Base-by-base conservation (phyloP, 2,329 filamentous ascomycete species). In the Pseudopyrenochaeta lycopersici region DNA sequence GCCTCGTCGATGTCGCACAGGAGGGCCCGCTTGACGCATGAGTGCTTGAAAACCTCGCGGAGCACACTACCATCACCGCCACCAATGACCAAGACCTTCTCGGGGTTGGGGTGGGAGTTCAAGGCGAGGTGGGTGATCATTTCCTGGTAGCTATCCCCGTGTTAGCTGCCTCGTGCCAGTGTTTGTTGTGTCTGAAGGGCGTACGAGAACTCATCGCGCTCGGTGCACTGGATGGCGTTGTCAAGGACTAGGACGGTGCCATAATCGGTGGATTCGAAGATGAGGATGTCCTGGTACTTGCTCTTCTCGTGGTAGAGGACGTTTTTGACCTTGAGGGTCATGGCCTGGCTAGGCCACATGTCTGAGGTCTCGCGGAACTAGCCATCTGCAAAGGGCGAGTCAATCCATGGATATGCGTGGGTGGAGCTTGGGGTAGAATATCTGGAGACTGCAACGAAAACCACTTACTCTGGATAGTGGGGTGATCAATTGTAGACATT, bases 1-100 rank as follows among this genome's bases (percentile, higher is more conserved):
- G n/a, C 94, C 89, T 98, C 95, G 72, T 99, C 95, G 77, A 99
- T 99, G 81, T 99, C 95, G 83, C 94, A 98, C 68, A 99, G 91
- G 64, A 90, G 89, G 58, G 95, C 95, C 85, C 97, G 90, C 85
- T 99, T 91, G 63, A 99, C 91, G 72, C 89, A 90, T 70, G 97
- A 92, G 82, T 99, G 95, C 90, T 99, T 99, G 85, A 99, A 92
- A 39, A 99, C 90, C 86, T 99, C 95, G 71, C 95, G 92, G 70
- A 99, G 88, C 61, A 99, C 95, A 81, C 95, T 95, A 56, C 95
- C 95, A 76, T 99, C 95, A 76, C 95, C 95, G 72, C 95, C 95
- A 64, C 95, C 95, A 73, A 99, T 98, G 78, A 99, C 95, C 53
- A 99, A 88, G 49, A 99, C 95, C 81, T 93, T 96, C 88, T 98